Percentiles rank a stretch among this genome's conserved stretches.
Conservation (phyloP, 2,329 filamentous ascomycete species). For the Stemphylium lycopersici region DNA sequence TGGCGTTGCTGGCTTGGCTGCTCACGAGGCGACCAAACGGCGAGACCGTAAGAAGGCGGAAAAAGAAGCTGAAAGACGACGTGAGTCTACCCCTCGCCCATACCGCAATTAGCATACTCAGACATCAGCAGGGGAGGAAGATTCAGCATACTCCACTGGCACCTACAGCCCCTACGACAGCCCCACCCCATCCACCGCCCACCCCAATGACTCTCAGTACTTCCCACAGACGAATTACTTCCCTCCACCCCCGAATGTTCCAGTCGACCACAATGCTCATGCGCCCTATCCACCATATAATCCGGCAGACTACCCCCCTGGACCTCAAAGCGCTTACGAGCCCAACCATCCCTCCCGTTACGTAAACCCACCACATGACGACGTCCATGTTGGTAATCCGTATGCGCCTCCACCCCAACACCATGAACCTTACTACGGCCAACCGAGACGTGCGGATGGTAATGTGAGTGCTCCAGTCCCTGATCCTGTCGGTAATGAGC, state of each 20-base stretch:
- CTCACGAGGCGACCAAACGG: conserved; percentile 62
- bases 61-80: conserved; percentile 57
- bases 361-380: conserved; percentile 37
- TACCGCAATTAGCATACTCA: conserved; percentile 27
- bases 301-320: conserved; percentile 54
- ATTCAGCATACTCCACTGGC: conserved; percentile 43
- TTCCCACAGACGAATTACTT: conserved; percentile 58
- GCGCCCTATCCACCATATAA: conserved; percentile 43
- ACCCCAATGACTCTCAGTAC: conserved; percentile 41
- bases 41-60: conserved; percentile 63
- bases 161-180: conserved; percentile 38
- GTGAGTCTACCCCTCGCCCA: conserved; percentile 49
- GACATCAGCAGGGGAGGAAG: conserved; percentile 39
- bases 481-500: conserved; percentile 35
- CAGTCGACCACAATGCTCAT: conserved; percentile 37
- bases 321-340: conserved; percentile 26
- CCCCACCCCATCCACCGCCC: conserved; percentile 43
- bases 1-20: conserved; percentile 62
- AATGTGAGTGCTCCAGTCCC: conserved; percentile 58
- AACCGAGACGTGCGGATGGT: conserved; percentile 48
- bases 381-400: conserved; percentile 38
- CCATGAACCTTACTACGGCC: conserved; percentile 40
- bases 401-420: conserved; percentile 33
- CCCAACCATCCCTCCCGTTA: conserved; percentile 40
- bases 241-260: conserved; percentile 53